phyloP scores from a whole-genome alignment of 1,139 yeast genomes.

The Saccharomyces hybrid region DNA sequence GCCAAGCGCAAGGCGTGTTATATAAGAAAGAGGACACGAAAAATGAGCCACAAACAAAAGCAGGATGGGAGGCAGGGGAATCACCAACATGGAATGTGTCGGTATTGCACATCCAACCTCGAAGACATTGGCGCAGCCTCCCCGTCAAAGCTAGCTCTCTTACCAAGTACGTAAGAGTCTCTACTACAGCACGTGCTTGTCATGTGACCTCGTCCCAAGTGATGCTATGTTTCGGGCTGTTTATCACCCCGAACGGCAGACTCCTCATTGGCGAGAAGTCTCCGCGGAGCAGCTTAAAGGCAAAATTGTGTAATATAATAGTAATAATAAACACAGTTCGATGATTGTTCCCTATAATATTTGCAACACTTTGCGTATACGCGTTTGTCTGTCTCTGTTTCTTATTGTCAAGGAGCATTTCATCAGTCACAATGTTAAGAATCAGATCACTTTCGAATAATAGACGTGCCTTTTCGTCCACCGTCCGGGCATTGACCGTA shows the following conservation, averaged over 20 bases:
- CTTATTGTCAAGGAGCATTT: not conserved
- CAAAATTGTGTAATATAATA: not conserved
- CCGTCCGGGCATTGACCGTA: not conserved
- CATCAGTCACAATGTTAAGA: not conserved
- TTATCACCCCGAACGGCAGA: not conserved
- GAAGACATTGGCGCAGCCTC: not conserved
- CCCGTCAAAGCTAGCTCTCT: not conserved
- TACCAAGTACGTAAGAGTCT: not conserved
- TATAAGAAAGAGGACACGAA: not conserved
- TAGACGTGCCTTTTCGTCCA: conserved; percentile 11
- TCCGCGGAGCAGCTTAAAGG: not conserved
- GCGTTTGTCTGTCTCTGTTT: not conserved
- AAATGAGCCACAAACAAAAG: not conserved
- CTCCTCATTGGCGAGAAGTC: not conserved
- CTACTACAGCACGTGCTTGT: not conserved
- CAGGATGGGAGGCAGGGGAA: not conserved
- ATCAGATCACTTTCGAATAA: not conserved
- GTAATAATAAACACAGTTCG: not conserved
- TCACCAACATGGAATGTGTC: not conserved
- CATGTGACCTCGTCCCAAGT: not conserved
- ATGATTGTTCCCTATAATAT: not conserved
- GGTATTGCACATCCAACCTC: not conserved
- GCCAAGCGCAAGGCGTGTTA: not conserved
- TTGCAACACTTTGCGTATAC: not conserved
- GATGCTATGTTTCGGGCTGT: not conserved